These are phyloP conservation scores for Pluteus cervinus DNA, from an alignment of 768 basidiomycete species.

Conservation along the genomic window DNA sequence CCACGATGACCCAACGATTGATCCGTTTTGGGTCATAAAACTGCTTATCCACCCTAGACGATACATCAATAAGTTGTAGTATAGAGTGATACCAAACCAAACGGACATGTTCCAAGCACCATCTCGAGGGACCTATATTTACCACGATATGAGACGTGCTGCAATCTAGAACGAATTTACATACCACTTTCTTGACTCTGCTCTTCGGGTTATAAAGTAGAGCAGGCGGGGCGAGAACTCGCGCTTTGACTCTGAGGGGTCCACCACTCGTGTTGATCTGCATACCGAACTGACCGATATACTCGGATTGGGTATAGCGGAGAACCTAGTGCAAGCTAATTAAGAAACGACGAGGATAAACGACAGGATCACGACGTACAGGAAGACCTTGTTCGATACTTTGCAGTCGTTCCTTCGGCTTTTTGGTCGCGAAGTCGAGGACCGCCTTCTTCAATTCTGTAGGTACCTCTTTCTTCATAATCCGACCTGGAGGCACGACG, in stretches of 20 bases:
- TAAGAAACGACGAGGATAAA: not conserved
- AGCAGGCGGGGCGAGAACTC: slow-evolving; percentile 55
- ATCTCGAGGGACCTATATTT: slow-evolving; percentile 46
- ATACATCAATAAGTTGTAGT: slow-evolving; percentile 32
- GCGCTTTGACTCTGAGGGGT: slow-evolving; percentile 47
- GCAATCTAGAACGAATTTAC: slow-evolving; percentile 14
- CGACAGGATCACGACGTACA: slow-evolving; percentile 23
- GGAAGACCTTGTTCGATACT: slow-evolving; percentile 49
- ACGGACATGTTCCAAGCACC: slow-evolving; percentile 78
- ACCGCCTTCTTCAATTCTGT: slow-evolving; percentile 59
- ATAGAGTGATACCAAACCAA: slow-evolving; percentile 1
- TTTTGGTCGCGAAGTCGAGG: slow-evolving; percentile 62
- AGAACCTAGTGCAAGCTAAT: slow-evolving; percentile 32
- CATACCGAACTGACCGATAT: slow-evolving; percentile 68
- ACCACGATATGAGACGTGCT: slow-evolving; percentile 6
- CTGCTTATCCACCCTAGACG: slow-evolving; percentile 62
- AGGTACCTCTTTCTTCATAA: slow-evolving; percentile 68
- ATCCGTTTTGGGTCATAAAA: slow-evolving; percentile 53
- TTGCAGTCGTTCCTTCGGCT: slow-evolving; percentile 47
- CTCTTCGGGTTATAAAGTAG: slow-evolving; percentile 58
- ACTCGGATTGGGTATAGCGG: slow-evolving; percentile 65
- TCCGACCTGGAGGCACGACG: slow-evolving; percentile 55
- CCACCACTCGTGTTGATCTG: slow-evolving; percentile 37
- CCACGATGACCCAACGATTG: slow-evolving; percentile 53
- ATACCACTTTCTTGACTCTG: slow-evolving; percentile 46